Conservation (phyloP, 345 rosid genomes). For the Rhizophora mangle region DNA sequence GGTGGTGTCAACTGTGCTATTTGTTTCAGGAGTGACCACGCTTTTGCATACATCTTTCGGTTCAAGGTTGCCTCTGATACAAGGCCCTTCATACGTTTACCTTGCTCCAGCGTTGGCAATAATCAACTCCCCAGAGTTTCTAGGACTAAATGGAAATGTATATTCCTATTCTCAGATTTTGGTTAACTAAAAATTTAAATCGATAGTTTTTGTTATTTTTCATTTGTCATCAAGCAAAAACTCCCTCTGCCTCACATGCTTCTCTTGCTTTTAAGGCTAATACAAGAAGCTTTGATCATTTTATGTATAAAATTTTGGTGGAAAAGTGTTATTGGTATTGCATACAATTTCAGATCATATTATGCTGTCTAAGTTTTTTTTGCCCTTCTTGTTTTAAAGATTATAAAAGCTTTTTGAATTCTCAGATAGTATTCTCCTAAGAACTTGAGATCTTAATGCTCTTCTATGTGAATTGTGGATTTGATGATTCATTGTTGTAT, state of each 20-base stretch:
- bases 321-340: too few relatives aligned
- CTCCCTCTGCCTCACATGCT: background rate
- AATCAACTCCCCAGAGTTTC: slow-evolving; percentile 87
- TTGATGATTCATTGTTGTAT: too few relatives aligned
- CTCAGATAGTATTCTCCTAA: too few relatives aligned
- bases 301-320: too few relatives aligned
- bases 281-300: background rate
- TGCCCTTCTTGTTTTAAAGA: too few relatives aligned
- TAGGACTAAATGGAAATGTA: slow-evolving; percentile 87
- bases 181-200: background rate
- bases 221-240: slow-evolving; percentile 1
- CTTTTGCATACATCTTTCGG: slow-evolving; percentile 84
- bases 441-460: too few relatives aligned
- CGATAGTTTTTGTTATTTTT: background rate
- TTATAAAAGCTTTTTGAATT: too few relatives aligned
- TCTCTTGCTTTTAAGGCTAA: background rate
- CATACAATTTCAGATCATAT: background rate
- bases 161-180: slow-evolving; percentile 20
- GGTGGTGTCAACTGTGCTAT: slow-evolving; percentile 83
- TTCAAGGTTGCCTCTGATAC: slow-evolving; percentile 89
- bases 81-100: slow-evolving; percentile 89
- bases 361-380: too few relatives aligned
- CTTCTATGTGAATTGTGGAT: too few relatives aligned
- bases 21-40: slow-evolving; percentile 84
- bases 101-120: slow-evolving; percentile 89